phyloP scores from a whole-genome alignment of 495 filamentous ascomycete genomes.

The Durotheca rogersii region DNA sequence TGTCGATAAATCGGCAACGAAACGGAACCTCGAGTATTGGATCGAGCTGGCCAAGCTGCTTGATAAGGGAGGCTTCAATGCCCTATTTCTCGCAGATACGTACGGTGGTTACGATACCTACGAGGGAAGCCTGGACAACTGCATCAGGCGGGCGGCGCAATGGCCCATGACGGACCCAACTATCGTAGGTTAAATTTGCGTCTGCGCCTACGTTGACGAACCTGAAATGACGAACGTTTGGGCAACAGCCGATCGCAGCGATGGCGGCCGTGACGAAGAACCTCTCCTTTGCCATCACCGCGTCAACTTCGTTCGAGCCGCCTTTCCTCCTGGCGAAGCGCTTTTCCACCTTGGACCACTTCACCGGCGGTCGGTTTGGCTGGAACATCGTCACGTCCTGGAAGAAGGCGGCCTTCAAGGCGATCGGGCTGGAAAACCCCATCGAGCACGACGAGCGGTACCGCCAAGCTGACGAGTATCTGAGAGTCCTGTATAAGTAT shows the following conservation, averaged over 20 bases:
- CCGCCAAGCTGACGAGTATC: slow-evolving; percentile 60
- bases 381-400: slow-evolving; percentile 69
- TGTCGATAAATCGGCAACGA: slow-evolving; percentile 56
- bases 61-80: slow-evolving; percentile 59
- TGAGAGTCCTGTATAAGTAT: slow-evolving; percentile 58
- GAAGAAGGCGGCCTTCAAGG: slow-evolving; percentile 60
- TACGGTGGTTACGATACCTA: slow-evolving; percentile 61
- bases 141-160: slow-evolving; percentile 51
- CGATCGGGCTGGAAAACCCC: slow-evolving; percentile 55
- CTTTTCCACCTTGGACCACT: slow-evolving; percentile 64
- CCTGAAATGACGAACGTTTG: background rate
- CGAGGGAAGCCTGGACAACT: slow-evolving; percentile 54
- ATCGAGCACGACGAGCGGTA: slow-evolving; percentile 66
- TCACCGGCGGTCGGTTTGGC: slow-evolving; percentile 59
- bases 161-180: slow-evolving; percentile 56
- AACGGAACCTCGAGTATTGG: slow-evolving; percentile 59
- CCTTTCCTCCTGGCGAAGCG: slow-evolving; percentile 60
- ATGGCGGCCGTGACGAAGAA: slow-evolving; percentile 60
- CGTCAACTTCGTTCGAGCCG: slow-evolving; percentile 59
- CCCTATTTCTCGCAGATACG: slow-evolving; percentile 62
- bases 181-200: slow-evolving; percentile 46
- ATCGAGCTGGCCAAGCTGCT: slow-evolving; percentile 60
- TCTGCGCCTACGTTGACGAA: background rate
- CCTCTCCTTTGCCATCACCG: slow-evolving; percentile 55
- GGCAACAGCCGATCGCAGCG: slow-evolving; percentile 44